Base-by-base conservation (phyloP, 2,329 filamentous ascomycete genomes). In the Zarea fungicola region DNA sequence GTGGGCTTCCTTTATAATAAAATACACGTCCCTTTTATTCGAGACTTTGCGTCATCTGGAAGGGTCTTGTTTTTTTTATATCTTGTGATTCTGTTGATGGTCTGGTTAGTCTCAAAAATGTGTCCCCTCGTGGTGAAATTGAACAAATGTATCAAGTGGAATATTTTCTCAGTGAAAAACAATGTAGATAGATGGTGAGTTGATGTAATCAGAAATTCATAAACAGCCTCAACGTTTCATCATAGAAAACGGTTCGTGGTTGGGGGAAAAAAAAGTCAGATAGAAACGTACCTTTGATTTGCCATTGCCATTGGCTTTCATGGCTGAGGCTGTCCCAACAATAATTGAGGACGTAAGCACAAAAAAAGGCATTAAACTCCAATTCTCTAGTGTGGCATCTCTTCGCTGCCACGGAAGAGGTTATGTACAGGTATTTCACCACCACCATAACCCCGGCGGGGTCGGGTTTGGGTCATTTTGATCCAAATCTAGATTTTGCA, bases 151-250 rank as follows among this genome's bases (percentile, higher is more conserved):
- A 6, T 5, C 10, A 25, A 34, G 18, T n/a, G 9, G 1, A 32
- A 11, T 48, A 25, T 46, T 45, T 53, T 40, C 36, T 52, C 42
- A 49, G 46, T 49, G 39, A 49, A 34, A 34, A 49, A 49, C 46
- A 46, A 56, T 57, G 54, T 58, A 58, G 60, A 62, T 58, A 58
- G 53, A 48, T 60, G 60, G 62, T 66, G 58, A 64, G 57, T 45
- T 43, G 31, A 56, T 65, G 55, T 59, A 70, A 70, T 69, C 65
- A 70, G 42, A 53, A 52, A 50, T 64, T 72, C 70, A 73, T 73
- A 72, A 73, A 73, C 70, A 73, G 70, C 70, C 69, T 72, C 70
- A 70, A 54, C 55, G 52, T 61, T 61, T 71, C 68, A 71, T 72
- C 68, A 71, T 66, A 55, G 56, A 63, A 52, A 63, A 51, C 48